phyloP scores from a whole-genome alignment of 2,329 filamentous ascomycete genomes.

The Capronia epimyces region DNA sequence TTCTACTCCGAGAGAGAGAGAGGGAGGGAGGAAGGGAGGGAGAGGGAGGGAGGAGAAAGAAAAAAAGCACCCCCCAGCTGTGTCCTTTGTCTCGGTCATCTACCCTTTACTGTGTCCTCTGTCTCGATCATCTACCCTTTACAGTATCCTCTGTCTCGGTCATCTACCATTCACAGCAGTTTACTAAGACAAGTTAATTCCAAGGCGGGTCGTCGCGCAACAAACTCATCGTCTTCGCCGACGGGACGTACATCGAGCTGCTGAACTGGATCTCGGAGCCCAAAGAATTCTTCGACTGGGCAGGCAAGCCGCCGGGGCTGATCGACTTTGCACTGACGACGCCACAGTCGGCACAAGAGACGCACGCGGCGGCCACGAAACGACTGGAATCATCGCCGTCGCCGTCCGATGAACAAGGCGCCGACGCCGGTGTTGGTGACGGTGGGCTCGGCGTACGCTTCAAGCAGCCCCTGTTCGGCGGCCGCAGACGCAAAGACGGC shows the following conservation, averaged over 20 bases:
- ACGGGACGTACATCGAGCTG: constrained; percentile 30
- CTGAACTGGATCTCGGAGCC: constrained; percentile 28
- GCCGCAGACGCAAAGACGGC: constrained; percentile 27
- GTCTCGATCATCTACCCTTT: too few species aligned
- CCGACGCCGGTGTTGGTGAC: constrained; percentile 5
- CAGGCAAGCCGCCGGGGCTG: constrained; percentile 24
- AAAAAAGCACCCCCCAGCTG: too few species aligned
- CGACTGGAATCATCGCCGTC: constrained; percentile 7
- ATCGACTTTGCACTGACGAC: constrained; percentile 30
- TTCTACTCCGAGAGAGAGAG: too few species aligned
- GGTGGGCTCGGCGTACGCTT: constrained; percentile 22
- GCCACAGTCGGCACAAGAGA: constrained; percentile 20
- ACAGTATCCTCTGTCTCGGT: too few species aligned
- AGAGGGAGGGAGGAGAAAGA: too few species aligned
- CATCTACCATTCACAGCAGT: neutral
- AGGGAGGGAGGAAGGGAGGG: too few species aligned
- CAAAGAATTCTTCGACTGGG: constrained; percentile 27
- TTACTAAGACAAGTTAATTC: neutral
- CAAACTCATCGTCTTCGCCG: constrained; percentile 30
- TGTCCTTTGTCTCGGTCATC: too few species aligned
- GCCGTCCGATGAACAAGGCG: too few species aligned
- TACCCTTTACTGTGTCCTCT: too few species aligned
- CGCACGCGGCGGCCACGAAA: constrained; percentile 14
- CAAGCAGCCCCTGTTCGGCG: constrained; percentile 20
- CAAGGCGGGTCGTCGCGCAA: constrained; percentile 27